Conservation (phyloP, 805 yeast genomes). For the Lipomyces yamanashiensis region DNA sequence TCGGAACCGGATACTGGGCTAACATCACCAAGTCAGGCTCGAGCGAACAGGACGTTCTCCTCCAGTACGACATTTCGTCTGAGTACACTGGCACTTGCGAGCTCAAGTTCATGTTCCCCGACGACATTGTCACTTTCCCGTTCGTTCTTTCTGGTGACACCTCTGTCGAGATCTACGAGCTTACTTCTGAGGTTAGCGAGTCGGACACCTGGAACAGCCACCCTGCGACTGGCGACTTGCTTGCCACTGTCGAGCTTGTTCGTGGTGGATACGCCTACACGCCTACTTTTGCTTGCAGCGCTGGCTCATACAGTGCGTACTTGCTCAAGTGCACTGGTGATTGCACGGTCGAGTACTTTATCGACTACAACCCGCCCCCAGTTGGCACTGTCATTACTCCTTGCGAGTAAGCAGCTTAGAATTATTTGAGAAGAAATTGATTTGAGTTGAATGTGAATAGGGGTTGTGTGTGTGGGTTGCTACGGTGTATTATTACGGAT, state of each 20-base stretch:
- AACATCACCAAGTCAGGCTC: slow-evolving; percentile 32
- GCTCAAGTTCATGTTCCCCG: slow-evolving; percentile 35
- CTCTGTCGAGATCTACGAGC: slow-evolving; percentile 27
- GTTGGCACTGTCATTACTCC: slow-evolving; percentile 37
- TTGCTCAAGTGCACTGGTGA: slow-evolving; percentile 35
- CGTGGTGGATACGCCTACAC: slow-evolving; percentile 28
- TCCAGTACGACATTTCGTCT: slow-evolving; percentile 29
- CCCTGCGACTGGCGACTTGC: slow-evolving; percentile 31
- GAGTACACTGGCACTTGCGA: slow-evolving; percentile 32
- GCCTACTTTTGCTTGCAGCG: slow-evolving; percentile 20
- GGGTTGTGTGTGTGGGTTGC: no score
- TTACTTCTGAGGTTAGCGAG: slow-evolving; percentile 20
- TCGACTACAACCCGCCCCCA: slow-evolving; percentile 37
- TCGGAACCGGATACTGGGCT: slow-evolving; percentile 36
- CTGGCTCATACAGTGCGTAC: slow-evolving; percentile 28
- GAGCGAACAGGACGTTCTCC: slow-evolving; percentile 35
- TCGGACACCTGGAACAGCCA: slow-evolving; percentile 33
- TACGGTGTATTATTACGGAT: no score
- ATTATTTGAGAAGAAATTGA: no score
- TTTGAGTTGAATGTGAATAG: no score
- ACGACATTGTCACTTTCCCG: slow-evolving; percentile 33
- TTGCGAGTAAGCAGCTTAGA: slow-evolving; percentile 21
- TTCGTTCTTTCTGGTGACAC: slow-evolving; percentile 35
- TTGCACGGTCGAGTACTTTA: slow-evolving; percentile 33
- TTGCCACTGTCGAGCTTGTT: slow-evolving; percentile 31